A percentile compares a stretch with the other conserved stretches of the same genome.
These are phyloP conservation scores for Leishmania amazonensis DNA, from an alignment of 208 protist species.

Conservation along the genomic window DNA sequence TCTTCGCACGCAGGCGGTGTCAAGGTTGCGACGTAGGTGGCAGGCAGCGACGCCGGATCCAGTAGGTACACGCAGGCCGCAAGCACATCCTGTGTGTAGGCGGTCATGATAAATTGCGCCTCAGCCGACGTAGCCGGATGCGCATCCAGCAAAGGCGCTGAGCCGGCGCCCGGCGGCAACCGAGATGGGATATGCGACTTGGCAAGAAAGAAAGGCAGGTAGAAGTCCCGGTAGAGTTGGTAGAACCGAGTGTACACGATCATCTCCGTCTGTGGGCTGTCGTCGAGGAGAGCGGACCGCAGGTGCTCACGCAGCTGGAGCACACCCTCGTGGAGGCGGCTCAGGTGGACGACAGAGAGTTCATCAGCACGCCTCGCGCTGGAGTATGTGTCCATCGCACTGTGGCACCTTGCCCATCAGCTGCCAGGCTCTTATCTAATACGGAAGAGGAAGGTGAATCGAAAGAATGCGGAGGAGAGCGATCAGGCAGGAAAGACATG, in stretches of 20 bases:
- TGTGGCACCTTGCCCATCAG: not conserved
- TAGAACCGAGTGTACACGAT: slow-evolving; percentile 34
- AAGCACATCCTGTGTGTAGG: slow-evolving; percentile 64
- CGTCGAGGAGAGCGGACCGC: slow-evolving; percentile 45
- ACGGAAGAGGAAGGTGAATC: not conserved
- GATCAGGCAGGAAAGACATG: not conserved
- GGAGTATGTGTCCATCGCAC: slow-evolving; percentile 2
- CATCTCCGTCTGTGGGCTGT: slow-evolving; percentile 59
- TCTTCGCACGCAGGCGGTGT: slow-evolving; percentile 7
- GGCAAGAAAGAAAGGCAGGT: slow-evolving; percentile 1
- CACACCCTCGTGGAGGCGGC: slow-evolving; percentile 36
- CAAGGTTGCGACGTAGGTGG: not conserved
- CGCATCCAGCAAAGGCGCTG: not conserved
- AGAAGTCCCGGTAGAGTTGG: slow-evolving; percentile 28
- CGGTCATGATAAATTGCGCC: slow-evolving; percentile 21
- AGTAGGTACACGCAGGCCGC: slow-evolving; percentile 51
- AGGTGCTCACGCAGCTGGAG: slow-evolving; percentile 43
- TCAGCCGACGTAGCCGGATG: slow-evolving; percentile 7
- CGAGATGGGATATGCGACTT: not conserved
- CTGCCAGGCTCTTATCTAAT: not conserved
- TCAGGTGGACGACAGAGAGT: slow-evolving; percentile 33
- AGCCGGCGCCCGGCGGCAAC: not conserved
- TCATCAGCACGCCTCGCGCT: not conserved
- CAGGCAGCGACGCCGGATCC: slow-evolving; percentile 10
- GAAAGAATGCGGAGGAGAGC: not conserved